phyloP scores from a whole-genome alignment of 495 filamentous ascomycete species.

The Neurospora sp. region DNA sequence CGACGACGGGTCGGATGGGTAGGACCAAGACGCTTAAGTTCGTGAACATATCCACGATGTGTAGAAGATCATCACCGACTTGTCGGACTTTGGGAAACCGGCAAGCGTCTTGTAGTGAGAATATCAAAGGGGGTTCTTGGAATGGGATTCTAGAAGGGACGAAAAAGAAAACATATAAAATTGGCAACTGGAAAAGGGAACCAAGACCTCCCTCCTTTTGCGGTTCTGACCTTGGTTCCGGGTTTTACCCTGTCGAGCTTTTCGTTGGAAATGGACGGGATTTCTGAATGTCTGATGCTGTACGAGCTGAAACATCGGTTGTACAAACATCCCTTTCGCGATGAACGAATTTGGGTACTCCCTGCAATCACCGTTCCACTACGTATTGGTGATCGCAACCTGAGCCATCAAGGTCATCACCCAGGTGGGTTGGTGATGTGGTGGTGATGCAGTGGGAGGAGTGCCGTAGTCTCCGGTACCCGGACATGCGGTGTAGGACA shows the following conservation, averaged over 20 bases:
- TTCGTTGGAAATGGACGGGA: background rate
- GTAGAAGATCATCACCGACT: background rate
- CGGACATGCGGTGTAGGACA: background rate
- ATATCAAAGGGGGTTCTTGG: background rate
- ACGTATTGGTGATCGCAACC: background rate
- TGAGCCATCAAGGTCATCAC: background rate
- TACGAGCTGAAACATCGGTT: background rate
- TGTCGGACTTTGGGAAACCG: background rate
- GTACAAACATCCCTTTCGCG: background rate
- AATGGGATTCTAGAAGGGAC: background rate
- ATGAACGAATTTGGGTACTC: background rate
- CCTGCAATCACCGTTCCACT: background rate
- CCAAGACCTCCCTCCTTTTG: background rate
- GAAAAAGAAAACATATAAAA: background rate
- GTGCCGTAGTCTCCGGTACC: background rate
- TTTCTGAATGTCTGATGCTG: background rate
- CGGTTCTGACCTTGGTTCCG: background rate
- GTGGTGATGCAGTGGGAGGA: background rate
- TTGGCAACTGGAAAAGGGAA: background rate
- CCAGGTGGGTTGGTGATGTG: background rate
- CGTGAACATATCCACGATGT: background rate
- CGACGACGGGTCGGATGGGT: background rate
- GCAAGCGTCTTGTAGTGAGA: background rate
- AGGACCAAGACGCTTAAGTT: background rate
- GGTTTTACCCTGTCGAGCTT: background rate